Percentiles rank a stretch among this genome's conserved stretches.
Conservation (phyloP, 208 protist genomes). For the Phytomonas sp. region DNA sequence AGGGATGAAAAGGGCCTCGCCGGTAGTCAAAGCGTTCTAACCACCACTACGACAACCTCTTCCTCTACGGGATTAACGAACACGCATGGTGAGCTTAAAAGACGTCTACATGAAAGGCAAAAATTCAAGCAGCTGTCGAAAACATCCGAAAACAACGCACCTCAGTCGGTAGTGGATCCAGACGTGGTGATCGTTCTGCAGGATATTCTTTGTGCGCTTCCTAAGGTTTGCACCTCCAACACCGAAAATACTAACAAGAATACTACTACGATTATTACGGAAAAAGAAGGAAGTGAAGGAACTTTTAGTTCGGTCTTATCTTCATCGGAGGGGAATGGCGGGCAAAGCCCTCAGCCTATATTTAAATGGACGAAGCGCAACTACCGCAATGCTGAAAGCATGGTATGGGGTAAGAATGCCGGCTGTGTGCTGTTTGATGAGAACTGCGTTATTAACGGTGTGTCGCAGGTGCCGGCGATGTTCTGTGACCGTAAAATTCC, state of each 20-base stretch:
- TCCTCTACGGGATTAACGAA: background rate
- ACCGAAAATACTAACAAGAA: background rate
- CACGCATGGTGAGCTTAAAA: background rate
- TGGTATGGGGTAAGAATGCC: conserved; percentile 54
- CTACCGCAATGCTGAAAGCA: conserved; percentile 48
- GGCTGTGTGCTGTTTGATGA: conserved; percentile 48
- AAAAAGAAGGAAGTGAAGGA: background rate
- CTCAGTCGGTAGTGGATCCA: conserved; percentile 31
- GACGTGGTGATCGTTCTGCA: conserved; percentile 66
- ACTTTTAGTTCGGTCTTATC: no score
- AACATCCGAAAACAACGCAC: background rate
- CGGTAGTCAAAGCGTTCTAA: no score
- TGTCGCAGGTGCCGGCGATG: conserved; percentile 32
- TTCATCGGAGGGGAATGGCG: no score
- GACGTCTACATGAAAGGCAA: background rate
- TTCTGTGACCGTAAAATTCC: conserved; percentile 21
- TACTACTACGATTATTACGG: background rate
- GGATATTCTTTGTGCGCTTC: conserved; percentile 62
- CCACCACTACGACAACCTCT: background rate
- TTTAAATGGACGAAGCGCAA: conserved; percentile 36
- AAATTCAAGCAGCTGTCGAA: no score
- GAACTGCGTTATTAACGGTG: conserved; percentile 29
- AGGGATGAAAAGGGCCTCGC: no score
- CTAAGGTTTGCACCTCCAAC: conserved; percentile 10
- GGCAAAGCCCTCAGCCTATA: no score